Percentiles rank a stretch among this genome's conserved stretches.
These are phyloP conservation scores for Pseudogymnoascus sp. DNA, from an alignment of 2,329 filamentous ascomycete species.

Conservation along the genomic window DNA sequence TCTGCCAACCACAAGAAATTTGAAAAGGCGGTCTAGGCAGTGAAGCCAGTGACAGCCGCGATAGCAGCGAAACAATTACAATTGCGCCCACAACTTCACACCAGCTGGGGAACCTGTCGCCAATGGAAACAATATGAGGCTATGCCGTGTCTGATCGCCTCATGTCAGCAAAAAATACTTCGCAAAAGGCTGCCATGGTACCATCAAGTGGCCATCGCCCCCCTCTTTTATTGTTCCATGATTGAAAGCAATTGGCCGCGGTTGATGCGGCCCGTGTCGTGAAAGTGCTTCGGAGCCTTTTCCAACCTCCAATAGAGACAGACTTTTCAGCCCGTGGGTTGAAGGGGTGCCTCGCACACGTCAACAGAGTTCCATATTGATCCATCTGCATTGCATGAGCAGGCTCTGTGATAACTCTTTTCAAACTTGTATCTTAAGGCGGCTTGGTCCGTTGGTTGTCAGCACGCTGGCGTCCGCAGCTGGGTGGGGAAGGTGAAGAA, in stretches of 20 bases:
- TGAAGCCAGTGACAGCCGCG: background rate
- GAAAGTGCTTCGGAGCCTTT: background rate
- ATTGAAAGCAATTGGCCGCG: conserved; percentile 2
- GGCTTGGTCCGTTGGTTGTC: background rate
- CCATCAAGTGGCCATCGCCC: background rate
- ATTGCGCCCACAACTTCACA: background rate
- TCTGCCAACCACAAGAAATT: conserved; percentile 1
- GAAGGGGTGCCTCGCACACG: background rate
- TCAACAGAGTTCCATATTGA: background rate
- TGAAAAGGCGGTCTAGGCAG: conserved; percentile 4
- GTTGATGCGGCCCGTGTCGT: background rate
- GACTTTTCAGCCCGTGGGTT: background rate
- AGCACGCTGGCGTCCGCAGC: background rate
- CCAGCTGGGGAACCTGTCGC: background rate
- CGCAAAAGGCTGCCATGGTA: background rate
- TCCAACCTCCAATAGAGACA: background rate
- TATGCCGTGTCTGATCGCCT: background rate
- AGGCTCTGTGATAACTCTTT: background rate
- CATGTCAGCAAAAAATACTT: background rate
- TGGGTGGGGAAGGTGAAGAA: background rate
- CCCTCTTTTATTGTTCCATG: background rate
- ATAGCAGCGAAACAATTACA: background rate
- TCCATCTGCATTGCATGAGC: conserved; percentile 2
- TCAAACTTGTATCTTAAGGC: background rate
- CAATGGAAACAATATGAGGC: background rate